Evolutionary conservation across 768 basidiomycete species (phyloP), one percentile per base, ranked within the genome.

Genomic region (Xanthoconium stramineum): DNA sequence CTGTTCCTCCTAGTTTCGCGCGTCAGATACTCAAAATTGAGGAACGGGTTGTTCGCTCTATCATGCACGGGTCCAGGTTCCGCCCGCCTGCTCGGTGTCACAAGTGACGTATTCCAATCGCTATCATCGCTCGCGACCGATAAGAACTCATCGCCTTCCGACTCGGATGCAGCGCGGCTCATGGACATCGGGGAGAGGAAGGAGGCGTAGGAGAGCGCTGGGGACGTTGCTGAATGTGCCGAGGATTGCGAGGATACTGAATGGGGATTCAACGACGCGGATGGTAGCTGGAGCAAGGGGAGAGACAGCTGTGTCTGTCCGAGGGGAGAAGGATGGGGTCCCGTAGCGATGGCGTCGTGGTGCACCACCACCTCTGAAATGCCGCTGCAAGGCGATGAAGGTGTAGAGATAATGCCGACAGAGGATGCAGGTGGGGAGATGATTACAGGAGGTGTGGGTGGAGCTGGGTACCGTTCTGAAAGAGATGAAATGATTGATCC

Each of bases 381-480:
- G 13, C 50, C 33, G 19, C 65, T 61, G 42, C 53, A 49, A 42
- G 66, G 62, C 11, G 67, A 64, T 6, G 64, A 64, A 40, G 66
- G 67, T 15, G 47, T 17, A 3, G 65, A 67, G 28, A 68, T 52
- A 30, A 69, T 12, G 20, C 61, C 64, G 3, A 61, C n/a, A 3
- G 69, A 69, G 7, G 65, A 70, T 5, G 44, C 32, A 19, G 69
- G 61, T 0, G 67, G 63, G 19, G 69, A 71, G 15, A 68, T 28
- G 6, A 70, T n/a, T 1, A 72, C 59, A 3, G 70, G 69, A 0
- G 71, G 65, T 1, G 71, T 63, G 6, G 59, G 61, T 13, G 71
- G 62, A 9, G 62, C 65, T 14, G 69, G 71, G 49, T 71, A 71
- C 14, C 69, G 65, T 39, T 71, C 67, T 8, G 69, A 71, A 9